Base-by-base conservation (phyloP, 345 rosid genomes). In the Eucalyptus regnans region DNA sequence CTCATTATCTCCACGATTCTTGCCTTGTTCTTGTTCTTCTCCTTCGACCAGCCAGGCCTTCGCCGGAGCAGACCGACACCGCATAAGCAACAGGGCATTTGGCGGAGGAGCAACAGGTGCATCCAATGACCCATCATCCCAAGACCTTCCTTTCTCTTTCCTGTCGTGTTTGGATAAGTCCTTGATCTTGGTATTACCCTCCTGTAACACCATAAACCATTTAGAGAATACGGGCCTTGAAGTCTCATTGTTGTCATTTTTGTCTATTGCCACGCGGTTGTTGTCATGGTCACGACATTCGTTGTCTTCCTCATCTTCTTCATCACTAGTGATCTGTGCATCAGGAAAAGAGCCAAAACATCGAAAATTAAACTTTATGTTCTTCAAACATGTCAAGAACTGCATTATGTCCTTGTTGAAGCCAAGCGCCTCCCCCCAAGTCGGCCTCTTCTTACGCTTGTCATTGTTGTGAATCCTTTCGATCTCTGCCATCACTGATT, bases 21-120 rank as follows among this genome's bases (percentile, higher is more conserved):
- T 23, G 4, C 50, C 79, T 17, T 22, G 37, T 54, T 58, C 50
- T 54, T 16, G 76, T 46, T 49, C 81, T 87, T 76, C 83, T 89
- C 89, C 51, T 90, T 83, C 23, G 8, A 88, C 89, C n/a, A 87
- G 85, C 92, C 92, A 91, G 91, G 86, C 89, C 86, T 92, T 92
- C 8, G 88, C 94, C 3, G 95, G 95, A 87, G 95, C 95, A 89
- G 95, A 93, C 91, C 94, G 90, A 41, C 95, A 91, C 48, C 95
- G 91, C 94, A 91, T 93, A n/a, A 93, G 94, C 90, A 93, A 68
- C 86, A 93, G 89, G 8, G 95, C 95, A 85, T 93, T 93, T 20
- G 92, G 90, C 9, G 95, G 95, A 66, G 95, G 95, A 88, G 18
- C 87, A 25, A 88, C 93, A 62, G 90, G 58, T 4, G 92, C 84